These are phyloP conservation scores for Rosellinia necatrix DNA, from an alignment of 2,329 filamentous ascomycete species.

Conservation along the genomic window DNA sequence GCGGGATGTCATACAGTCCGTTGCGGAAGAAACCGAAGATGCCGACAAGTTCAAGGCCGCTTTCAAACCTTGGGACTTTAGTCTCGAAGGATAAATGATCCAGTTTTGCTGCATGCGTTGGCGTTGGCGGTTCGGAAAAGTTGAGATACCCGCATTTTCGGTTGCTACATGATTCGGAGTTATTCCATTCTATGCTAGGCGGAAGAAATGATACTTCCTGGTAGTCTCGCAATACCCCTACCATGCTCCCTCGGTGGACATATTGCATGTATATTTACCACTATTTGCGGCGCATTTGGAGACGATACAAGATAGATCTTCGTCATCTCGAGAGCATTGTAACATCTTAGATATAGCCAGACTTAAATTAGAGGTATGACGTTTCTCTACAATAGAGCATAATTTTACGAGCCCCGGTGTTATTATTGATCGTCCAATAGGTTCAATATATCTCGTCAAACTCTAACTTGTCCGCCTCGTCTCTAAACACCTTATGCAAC, in stretches of 20 bases:
- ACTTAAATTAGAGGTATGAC: background rate
- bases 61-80: constrained; percentile 89
- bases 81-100: constrained; percentile 43
- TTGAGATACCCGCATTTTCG: constrained; percentile 37
- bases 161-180: constrained; percentile 27
- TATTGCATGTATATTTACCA: background rate
- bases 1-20: constrained; percentile 79
- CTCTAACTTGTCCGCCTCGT: constrained; percentile 37
- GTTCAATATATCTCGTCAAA: constrained; percentile 24
- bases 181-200: constrained; percentile 6
- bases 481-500: constrained; percentile 38
- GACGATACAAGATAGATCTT: too few relatives aligned
- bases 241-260: background rate
- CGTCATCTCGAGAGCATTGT: too few relatives aligned
- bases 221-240: background rate
- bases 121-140: constrained; percentile 24
- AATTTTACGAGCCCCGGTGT: background rate
- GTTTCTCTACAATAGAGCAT: background rate
- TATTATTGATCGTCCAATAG: too few relatives aligned
- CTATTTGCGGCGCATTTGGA: background rate
- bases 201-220: background rate
- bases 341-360: background rate
- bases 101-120: constrained; percentile 20
- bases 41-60: constrained; percentile 77
- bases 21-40: constrained; percentile 79